Base-by-base conservation (phyloP, 768 basidiomycete species). In the Lactifluus rugatus region DNA sequence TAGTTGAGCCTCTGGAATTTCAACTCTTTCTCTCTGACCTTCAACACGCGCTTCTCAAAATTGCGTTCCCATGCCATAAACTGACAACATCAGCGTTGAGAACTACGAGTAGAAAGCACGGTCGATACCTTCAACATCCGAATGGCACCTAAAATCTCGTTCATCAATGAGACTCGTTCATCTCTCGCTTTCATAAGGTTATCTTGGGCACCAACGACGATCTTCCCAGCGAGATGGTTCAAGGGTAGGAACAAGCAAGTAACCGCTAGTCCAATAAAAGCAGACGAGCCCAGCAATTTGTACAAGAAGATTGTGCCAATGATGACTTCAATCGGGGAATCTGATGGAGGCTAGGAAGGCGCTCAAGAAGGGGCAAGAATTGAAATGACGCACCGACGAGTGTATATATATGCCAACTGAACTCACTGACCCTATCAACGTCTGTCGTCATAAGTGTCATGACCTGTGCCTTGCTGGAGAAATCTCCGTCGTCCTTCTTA, bases 401-500 rank as follows among this genome's bases (percentile, higher is more conserved):
- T 1, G 85, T 74, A 67, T 87, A 90, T 52, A 86, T 63, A 67
- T 91, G 86, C 82, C 83, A 88, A 1, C 83, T 72, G 66, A 94
- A 89, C 51, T 94, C 89, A 69, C 85, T 83, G 61, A 94, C 85
- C 54, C 93, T 80, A 69, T 94, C 91, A 28, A 93, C 90, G 64
- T 96, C 93, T 5, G 91, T 93, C 6, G 93, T 94, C 89, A 95
- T 93, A 28, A 95, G 79, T 2, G 89, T 94, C 92, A 95, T 93
- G 65, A 96, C 84, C 72, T 95, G 80, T n/a, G 76, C 74, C 65
- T 82, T 82, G 56, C 76, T 78, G 26, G 74, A 75, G 61, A 81
- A 80, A 16, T 76, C 76, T 31, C 78, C 75, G 1, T 70, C 65
- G 31, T 72, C 71, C 66, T 84, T 84, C 67, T 83, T 81, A 8